phyloP scores from a whole-genome alignment of 2,329 filamentous ascomycete species.

The Penicillium corylophilum region DNA sequence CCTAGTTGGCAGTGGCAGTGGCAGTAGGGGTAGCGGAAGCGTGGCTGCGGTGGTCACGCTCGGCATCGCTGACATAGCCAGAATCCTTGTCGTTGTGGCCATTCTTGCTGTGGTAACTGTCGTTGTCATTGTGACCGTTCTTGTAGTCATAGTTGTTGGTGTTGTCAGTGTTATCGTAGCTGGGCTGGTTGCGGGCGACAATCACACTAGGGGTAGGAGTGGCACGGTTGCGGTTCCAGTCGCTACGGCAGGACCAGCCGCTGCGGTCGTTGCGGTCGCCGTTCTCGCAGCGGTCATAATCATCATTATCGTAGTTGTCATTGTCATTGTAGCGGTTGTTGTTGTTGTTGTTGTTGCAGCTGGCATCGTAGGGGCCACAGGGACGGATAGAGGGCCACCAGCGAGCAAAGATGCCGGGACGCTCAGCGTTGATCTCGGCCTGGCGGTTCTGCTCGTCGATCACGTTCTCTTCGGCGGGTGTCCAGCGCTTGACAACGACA shows the following conservation, averaged over 20 bases:
- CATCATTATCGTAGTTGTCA: neutral
- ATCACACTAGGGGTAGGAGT: constrained; percentile 8
- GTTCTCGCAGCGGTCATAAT: constrained; percentile 10
- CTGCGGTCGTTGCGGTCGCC: constrained; percentile 6
- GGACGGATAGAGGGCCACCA: constrained; percentile 10
- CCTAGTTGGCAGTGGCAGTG: neutral
- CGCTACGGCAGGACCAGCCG: constrained; percentile 11
- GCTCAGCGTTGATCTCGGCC: neutral
- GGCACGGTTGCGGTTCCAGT: constrained; percentile 9
- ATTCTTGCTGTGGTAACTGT: constrained; percentile 3
- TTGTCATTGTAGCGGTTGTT: constrained; percentile 3
- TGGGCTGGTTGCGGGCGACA: constrained; percentile 10
- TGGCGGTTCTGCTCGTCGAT: neutral
- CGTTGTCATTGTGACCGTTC: constrained; percentile 7
- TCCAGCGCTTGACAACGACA: neutral
- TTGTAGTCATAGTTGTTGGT: constrained; percentile 7
- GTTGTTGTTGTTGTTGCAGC: constrained; percentile 2
- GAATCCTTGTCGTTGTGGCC: neutral
- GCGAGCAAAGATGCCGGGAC: neutral
- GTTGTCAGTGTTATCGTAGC: constrained; percentile 4
- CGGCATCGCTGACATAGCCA: constrained; percentile 2
- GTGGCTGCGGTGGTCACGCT: constrained; percentile 3
- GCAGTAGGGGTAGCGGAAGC: neutral
- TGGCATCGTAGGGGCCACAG: constrained; percentile 1
- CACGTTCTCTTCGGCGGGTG: neutral